Evolutionary conservation across 1,139 yeast genomes (phyloP).

Genomic region (Suhomyces anneliseae): DNA sequence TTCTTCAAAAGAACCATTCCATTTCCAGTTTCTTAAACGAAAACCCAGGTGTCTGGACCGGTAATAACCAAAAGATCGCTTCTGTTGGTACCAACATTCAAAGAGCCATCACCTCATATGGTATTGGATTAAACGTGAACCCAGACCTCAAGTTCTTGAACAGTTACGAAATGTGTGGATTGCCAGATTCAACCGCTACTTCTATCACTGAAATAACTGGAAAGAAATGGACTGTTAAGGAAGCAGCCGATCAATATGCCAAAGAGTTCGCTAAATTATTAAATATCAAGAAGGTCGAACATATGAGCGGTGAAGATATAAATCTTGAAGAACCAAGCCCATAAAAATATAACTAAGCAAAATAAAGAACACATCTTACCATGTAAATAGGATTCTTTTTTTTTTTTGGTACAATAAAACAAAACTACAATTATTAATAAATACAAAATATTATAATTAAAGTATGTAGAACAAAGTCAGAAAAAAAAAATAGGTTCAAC

Average conservation of each 20-base stretch:
- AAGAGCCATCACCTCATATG: constrained; percentile 84
- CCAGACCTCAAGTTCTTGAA: constrained; percentile 77
- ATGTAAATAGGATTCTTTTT: background rate
- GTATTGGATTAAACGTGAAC: constrained; percentile 75
- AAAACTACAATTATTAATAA: no score
- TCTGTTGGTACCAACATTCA: constrained; percentile 89
- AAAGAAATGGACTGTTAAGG: constrained; percentile 30
- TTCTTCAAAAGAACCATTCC: constrained; percentile 45
- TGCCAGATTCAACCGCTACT: constrained; percentile 54
- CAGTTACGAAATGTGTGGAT: constrained; percentile 80
- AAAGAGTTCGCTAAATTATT: constrained; percentile 51
- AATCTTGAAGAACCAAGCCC: constrained; percentile 1
- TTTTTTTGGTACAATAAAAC: background rate
- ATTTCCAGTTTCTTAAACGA: constrained; percentile 52
- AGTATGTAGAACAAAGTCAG: background rate
- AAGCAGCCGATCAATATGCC: constrained; percentile 53
- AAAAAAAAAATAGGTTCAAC: background rate
- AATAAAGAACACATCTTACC: background rate
- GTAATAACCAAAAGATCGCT: constrained; percentile 65
- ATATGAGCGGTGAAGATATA: constrained; percentile 34
- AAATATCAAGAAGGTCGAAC: constrained; percentile 49
- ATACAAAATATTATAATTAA: background rate
- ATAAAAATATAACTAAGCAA: no score
- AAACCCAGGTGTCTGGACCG: constrained; percentile 86
- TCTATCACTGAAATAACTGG: constrained; percentile 25